These are phyloP conservation scores for Boletus rubroflammeus DNA, from an alignment of 768 basidiomycete genomes.

Conservation along the genomic window DNA sequence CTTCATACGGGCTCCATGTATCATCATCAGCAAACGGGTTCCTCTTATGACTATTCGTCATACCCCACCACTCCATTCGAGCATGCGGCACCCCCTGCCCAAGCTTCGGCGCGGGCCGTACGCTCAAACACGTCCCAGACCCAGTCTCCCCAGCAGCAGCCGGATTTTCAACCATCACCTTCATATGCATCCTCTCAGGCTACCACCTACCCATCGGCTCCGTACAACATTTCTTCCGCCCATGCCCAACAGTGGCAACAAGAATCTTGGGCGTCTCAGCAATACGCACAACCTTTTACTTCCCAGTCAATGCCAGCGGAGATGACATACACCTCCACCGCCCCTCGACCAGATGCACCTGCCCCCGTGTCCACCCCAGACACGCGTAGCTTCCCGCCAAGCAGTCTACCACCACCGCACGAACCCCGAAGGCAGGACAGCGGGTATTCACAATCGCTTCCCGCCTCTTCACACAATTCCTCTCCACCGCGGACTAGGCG, in stretches of 20 bases:
- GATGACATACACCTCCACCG: slow-evolving; percentile 32
- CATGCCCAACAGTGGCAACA: slow-evolving; percentile 39
- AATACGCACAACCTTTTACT: slow-evolving; percentile 30
- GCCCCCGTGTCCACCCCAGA: slow-evolving; percentile 29
- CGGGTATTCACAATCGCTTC: slow-evolving; percentile 27
- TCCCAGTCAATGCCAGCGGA: slow-evolving; percentile 35
- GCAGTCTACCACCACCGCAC: slow-evolving; percentile 25
- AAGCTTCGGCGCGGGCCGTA: slow-evolving; percentile 28
- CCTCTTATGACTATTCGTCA: slow-evolving; percentile 50
- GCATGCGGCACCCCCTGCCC: slow-evolving; percentile 25
- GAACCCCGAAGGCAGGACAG: slow-evolving; percentile 35
- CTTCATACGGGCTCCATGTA: slow-evolving; percentile 55
- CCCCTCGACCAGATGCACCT: slow-evolving; percentile 32
- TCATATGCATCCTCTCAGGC: slow-evolving; percentile 32
- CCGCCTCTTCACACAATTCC: slow-evolving; percentile 24
- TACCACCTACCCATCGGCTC: slow-evolving; percentile 28
- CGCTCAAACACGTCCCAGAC: slow-evolving; percentile 32
- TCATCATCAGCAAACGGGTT: slow-evolving; percentile 41
- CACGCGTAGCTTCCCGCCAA: slow-evolving; percentile 29
- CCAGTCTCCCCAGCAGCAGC: slow-evolving; percentile 30
- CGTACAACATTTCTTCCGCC: slow-evolving; percentile 28
- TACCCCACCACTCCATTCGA: slow-evolving; percentile 34
- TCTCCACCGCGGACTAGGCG: slow-evolving; percentile 36
- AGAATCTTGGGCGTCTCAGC: slow-evolving; percentile 39
- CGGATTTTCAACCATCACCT: slow-evolving; percentile 24